A percentile compares a stretch with the other conserved stretches of the same genome.
Evolutionary conservation across 345 rosid species (phyloP).

Genomic region (Brassica juncea): DNA sequence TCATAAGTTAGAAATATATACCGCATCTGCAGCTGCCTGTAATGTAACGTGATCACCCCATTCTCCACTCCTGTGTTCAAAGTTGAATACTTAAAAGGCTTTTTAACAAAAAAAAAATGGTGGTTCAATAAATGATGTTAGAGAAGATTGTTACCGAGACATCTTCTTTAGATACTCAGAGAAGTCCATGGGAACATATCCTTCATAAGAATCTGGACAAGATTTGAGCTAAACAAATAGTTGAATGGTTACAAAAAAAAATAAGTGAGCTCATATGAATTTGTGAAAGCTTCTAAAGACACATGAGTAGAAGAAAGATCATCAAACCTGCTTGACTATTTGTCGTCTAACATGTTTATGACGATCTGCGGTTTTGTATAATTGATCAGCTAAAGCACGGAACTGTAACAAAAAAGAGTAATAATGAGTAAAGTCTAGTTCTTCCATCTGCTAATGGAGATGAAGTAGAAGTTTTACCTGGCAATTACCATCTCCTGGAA

Average conservation of each 20-base stretch:
- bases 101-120: background rate
- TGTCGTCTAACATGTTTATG: slow-evolving; percentile 61
- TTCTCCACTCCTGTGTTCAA: slow-evolving; percentile 61
- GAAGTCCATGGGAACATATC: slow-evolving; percentile 85
- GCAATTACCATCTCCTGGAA: slow-evolving; percentile 47
- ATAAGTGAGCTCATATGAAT: background rate
- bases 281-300: slow-evolving; percentile 1
- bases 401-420: slow-evolving; percentile 41
- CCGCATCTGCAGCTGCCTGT: slow-evolving; percentile 82
- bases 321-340: slow-evolving; percentile 67
- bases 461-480: slow-evolving; percentile 23
- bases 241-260: background rate
- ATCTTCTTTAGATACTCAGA: slow-evolving; percentile 70
- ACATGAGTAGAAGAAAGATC: background rate
- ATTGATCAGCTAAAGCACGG: slow-evolving; percentile 77
- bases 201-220: slow-evolving; percentile 61
- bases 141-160: slow-evolving; percentile 51
- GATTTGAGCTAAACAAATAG: slow-evolving; percentile 57
- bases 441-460: background rate
- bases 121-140: background rate
- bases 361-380: slow-evolving; percentile 58
- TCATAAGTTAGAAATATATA: slow-evolving; percentile 20
- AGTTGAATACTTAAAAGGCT: background rate
- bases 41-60: slow-evolving; percentile 53
- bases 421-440: slow-evolving; percentile 1